These are phyloP conservation scores for Aplosporella prunicola DNA, from an alignment of 2,329 filamentous ascomycete species.

Conservation along the genomic window DNA sequence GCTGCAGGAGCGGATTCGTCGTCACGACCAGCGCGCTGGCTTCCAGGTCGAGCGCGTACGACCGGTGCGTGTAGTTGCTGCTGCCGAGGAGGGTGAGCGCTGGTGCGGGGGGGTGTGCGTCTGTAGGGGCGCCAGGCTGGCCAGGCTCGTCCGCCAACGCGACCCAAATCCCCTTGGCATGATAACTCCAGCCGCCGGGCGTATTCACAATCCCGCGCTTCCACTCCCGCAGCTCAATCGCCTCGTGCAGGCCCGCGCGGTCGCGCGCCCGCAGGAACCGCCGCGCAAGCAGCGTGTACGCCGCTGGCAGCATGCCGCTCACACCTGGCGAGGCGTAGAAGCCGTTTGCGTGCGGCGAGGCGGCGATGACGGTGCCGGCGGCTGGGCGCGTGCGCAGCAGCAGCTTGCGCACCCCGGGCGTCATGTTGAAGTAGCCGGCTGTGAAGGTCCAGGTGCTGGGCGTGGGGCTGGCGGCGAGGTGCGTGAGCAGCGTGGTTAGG, in stretches of 20 bases:
- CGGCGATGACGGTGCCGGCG: conserved; percentile 77
- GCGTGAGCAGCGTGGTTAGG: conserved; percentile 62
- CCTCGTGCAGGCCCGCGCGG: conserved; percentile 42
- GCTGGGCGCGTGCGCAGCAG: conserved; percentile 63
- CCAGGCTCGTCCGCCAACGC: conserved; percentile 47
- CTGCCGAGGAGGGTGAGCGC: conserved; percentile 79
- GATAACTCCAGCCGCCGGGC: conserved; percentile 88
- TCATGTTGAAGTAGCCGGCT: conserved; percentile 97
- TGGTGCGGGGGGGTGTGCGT: conserved; percentile 49
- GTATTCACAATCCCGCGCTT: conserved; percentile 69
- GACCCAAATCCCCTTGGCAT: conserved; percentile 93
- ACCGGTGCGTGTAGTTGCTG: conserved; percentile 91
- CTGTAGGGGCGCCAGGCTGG: conserved; percentile 11
- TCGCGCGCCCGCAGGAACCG: conserved; percentile 63
- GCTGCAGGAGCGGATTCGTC: conserved; percentile 59
- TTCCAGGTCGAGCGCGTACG: conserved; percentile 86
- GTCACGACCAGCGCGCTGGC: conserved; percentile 82
- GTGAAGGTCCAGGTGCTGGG: conserved; percentile 89
- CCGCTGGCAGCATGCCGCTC: conserved; percentile 80
- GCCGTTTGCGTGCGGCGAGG: conserved; percentile 86
- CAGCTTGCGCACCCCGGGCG: conserved; percentile 68
- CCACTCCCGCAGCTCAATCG: conserved; percentile 80
- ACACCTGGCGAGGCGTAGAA: conserved; percentile 86
- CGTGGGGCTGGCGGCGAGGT: conserved; percentile 58
- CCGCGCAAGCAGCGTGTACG: conserved; percentile 80